A percentile compares a stretch with the other conserved stretches of the same genome.
phyloP scores from a whole-genome alignment of 176 grass and related monocot species.

The Ananas comosus region DNA sequence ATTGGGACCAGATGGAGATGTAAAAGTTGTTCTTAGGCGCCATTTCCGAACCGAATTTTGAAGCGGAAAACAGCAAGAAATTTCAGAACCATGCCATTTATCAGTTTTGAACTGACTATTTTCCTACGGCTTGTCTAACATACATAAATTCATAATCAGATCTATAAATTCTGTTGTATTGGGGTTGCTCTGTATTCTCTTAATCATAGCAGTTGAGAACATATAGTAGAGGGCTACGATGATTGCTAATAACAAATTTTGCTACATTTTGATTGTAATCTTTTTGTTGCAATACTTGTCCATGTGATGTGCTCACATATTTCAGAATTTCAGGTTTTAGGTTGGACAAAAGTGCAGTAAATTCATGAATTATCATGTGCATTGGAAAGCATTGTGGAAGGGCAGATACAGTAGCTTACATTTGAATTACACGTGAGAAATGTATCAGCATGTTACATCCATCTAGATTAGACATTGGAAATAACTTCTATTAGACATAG shows the following conservation, averaged over 20 bases:
- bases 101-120: background rate
- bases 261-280: background rate
- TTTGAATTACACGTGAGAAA: too few species aligned
- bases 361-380: too few species aligned
- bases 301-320: background rate
- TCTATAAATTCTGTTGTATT: background rate
- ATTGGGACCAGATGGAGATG: slow-evolving; percentile 81
- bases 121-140: background rate
- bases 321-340: background rate
- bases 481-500: too few species aligned
- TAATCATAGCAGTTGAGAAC: background rate
- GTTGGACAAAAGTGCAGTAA: background rate
- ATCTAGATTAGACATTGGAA: too few species aligned
- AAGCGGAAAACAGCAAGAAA: background rate
- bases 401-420: too few species aligned
- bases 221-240: background rate
- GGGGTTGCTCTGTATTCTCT: background rate
- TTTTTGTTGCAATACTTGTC: background rate
- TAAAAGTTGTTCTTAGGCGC: slow-evolving; percentile 8
- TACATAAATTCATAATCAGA: background rate
- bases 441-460: too few species aligned
- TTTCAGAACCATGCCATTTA: background rate
- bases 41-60: background rate
- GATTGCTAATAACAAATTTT: background rate
- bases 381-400: too few species aligned